Base-by-base conservation (phyloP, 2,329 filamentous ascomycete genomes). In the Penicillium brasilianum region DNA sequence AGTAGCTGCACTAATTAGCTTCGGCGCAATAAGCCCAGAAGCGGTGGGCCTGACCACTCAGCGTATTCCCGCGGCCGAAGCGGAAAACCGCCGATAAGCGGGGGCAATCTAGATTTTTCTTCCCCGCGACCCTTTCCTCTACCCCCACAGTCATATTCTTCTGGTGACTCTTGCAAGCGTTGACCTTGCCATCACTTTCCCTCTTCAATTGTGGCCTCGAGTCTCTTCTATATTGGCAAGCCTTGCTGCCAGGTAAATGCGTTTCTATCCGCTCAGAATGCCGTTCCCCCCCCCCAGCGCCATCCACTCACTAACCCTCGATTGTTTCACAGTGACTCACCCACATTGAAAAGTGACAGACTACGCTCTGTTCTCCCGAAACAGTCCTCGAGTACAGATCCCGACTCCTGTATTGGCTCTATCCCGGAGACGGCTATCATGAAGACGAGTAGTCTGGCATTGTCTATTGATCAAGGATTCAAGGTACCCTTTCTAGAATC, bases 391-490 rank as follows among this genome's bases (percentile, higher is more conserved):
- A 74, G 72, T 71, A 73, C 66, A 69, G 62, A 68, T 62, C 71
- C 69, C 66, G 62, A 61, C 63, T 62, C 71, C 69, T 65, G 62
- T 61, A 64, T 68, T 65, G 63, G 63, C 58, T 60, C 62, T 57
- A 54, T 64, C 66, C 50, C 20, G 32, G 36, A 13, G 34, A 53
- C 36, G 66, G 69, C 70, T 67, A 74, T 66, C 70, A 77, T 77
- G 75, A 76, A 72, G 66, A 72, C 72, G 66, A 76, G 74, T 76
- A 76, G 74, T 64, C 52, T 70, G 74, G 75, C 68, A 70, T 76
- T 76, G 65, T 75, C 74, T 68, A 63, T 64, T 65, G 74, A 78
- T 78, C 76, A 78, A 78, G 76, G 76, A 74, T 77, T 78, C 76
- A 78, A 78, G 76, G 76, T 77, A 77, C 71, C 73, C 25, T 72